These are phyloP conservation scores for Byssochlamys sp. DNA, from an alignment of 2,329 filamentous ascomycete species.

Conservation along the genomic window DNA sequence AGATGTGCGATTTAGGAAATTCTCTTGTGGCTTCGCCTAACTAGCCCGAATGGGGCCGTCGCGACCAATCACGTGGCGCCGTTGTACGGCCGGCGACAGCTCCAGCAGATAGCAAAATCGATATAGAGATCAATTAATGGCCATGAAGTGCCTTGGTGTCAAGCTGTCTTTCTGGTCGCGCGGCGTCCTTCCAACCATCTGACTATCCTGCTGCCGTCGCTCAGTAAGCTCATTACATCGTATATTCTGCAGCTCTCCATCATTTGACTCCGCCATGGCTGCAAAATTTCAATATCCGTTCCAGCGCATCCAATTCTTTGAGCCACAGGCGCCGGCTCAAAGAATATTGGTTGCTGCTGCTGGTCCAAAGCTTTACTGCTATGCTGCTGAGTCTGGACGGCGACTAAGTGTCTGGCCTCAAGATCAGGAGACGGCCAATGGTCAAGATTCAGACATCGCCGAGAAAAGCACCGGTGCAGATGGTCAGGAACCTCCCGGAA, in stretches of 20 bases:
- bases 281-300: constrained; percentile 44
- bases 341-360: constrained; percentile 62
- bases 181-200: not conserved
- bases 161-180: not conserved
- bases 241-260: not conserved
- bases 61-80: constrained; percentile 5
- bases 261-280: constrained; percentile 18
- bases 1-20: constrained; percentile 11
- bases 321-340: constrained; percentile 10
- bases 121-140: not conserved
- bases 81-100: not conserved
- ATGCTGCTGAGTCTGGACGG: constrained; percentile 49
- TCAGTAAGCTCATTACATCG: not conserved
- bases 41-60: constrained; percentile 11
- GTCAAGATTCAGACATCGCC: constrained; percentile 11
- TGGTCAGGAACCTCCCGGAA: constrained; percentile 32
- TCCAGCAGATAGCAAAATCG: not conserved
- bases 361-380: constrained; percentile 61
- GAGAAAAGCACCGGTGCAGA: constrained; percentile 16
- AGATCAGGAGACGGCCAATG: constrained; percentile 18
- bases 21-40: constrained; percentile 33
- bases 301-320: constrained; percentile 47
- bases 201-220: not conserved
- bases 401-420: constrained; percentile 54
- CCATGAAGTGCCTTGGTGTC: not conserved